phyloP scores from a whole-genome alignment of 2,329 filamentous ascomycete species.

The Didymellaceae sp. region DNA sequence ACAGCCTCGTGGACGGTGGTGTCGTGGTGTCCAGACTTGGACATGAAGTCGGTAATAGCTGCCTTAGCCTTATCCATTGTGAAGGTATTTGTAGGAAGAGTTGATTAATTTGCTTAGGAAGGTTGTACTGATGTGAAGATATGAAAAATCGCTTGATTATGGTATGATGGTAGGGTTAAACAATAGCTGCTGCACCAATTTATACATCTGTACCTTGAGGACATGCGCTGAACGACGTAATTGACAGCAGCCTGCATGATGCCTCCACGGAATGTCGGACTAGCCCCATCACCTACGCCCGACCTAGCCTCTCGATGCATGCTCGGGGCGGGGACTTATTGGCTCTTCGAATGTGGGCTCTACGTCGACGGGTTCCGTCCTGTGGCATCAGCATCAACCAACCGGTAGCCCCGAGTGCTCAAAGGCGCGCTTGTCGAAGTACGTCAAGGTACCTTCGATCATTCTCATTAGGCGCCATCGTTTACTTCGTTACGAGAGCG shows the following conservation, averaged over 20 bases:
- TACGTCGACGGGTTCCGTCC: constrained; percentile 11
- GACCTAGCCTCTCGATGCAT: constrained; percentile 8
- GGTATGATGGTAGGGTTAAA: constrained; percentile 20
- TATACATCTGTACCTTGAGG: constrained; percentile 23
- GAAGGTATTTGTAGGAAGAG: constrained; percentile 14
- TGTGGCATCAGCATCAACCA: constrained; percentile 6
- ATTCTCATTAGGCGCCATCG: constrained; percentile 22
- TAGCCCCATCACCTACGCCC: constrained; percentile 6
- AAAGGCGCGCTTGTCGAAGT: constrained; percentile 15
- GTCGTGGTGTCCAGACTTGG: constrained; percentile 67
- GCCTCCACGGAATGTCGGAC: constrained; percentile 4
- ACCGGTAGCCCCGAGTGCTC: constrained; percentile 8
- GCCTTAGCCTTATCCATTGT: constrained; percentile 69
- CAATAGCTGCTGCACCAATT: constrained; percentile 20
- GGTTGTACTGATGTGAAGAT: neutral
- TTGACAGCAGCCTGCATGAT: constrained; percentile 19
- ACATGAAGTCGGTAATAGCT: constrained; percentile 66
- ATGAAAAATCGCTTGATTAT: constrained; percentile 14
- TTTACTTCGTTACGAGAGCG: constrained; percentile 12
- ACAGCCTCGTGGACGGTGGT: constrained; percentile 74
- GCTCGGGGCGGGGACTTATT: constrained; percentile 9
- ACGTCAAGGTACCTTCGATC: constrained; percentile 24
- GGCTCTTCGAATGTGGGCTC: constrained; percentile 5
- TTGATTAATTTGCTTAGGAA: constrained; percentile 5
- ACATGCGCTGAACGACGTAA: constrained; percentile 33